These are phyloP conservation scores for Ceratocystis cacaofunesta DNA, from an alignment of 2,329 filamentous ascomycete species.

Conservation along the genomic window DNA sequence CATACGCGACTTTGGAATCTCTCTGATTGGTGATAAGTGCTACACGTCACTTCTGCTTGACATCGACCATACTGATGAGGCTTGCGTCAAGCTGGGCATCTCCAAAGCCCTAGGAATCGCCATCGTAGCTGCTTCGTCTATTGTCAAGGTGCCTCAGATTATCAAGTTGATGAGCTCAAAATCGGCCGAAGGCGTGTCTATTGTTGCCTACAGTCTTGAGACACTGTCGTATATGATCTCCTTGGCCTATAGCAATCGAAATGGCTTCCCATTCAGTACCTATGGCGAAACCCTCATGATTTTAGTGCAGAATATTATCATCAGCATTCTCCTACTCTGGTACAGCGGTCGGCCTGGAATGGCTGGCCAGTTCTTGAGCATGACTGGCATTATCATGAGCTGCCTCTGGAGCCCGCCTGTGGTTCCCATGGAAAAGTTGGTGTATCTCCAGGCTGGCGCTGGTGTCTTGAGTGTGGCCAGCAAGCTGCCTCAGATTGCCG, in stretches of 20 bases:
- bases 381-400: constrained; percentile 39
- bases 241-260: constrained; percentile 81
- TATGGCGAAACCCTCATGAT: constrained; percentile 93
- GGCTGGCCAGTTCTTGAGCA: constrained; percentile 63
- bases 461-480: constrained; percentile 71
- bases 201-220: constrained; percentile 86
- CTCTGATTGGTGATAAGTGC: constrained; percentile 69
- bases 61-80: constrained; percentile 59
- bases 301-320: constrained; percentile 79
- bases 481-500: constrained; percentile 85
- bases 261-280: constrained; percentile 87
- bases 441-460: constrained; percentile 68
- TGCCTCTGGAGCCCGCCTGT: constrained; percentile 49
- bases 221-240: constrained; percentile 76
- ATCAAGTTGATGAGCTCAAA: constrained; percentile 72
- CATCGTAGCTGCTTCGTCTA: constrained; percentile 76
- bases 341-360: constrained; percentile 55
- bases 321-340: constrained; percentile 71
- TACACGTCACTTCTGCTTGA: constrained; percentile 77
- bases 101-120: constrained; percentile 86
- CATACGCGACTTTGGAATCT: constrained; percentile 58
- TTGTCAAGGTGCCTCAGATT: constrained; percentile 96
- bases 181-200: constrained; percentile 71
- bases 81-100: constrained; percentile 76
- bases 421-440: constrained; percentile 51